phyloP scores from a whole-genome alignment of 768 basidiomycete genomes.

The Candolleomyces eurysporus region DNA sequence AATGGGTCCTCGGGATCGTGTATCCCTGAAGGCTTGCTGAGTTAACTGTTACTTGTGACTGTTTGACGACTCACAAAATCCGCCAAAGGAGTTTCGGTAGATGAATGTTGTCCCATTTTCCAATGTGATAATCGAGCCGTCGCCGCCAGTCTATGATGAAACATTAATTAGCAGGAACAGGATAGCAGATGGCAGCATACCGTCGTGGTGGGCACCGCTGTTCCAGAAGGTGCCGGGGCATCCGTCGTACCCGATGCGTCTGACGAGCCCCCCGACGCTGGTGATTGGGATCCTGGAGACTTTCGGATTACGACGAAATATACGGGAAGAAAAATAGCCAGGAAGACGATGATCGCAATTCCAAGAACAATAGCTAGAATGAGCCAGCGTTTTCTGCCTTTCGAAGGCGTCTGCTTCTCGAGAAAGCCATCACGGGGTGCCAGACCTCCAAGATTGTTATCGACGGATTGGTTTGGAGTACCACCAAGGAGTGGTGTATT shows the following conservation, averaged over 20 bases:
- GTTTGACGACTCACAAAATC: slow-evolving; percentile 44
- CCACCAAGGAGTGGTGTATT: too few relatives aligned
- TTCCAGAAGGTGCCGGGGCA: too few relatives aligned
- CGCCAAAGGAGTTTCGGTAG: slow-evolving; percentile 72
- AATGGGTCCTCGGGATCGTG: slow-evolving; percentile 63
- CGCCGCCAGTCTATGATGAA: slow-evolving; percentile 44
- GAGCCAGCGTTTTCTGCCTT: slow-evolving; percentile 11
- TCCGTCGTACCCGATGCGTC: too few relatives aligned
- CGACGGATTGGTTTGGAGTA: too few relatives aligned
- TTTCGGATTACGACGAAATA: slow-evolving; percentile 32
- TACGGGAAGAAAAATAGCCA: slow-evolving; percentile 32
- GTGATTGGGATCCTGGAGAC: too few relatives aligned
- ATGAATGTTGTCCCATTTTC: slow-evolving; percentile 66
- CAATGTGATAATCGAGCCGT: slow-evolving; percentile 57
- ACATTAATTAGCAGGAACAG: too few relatives aligned
- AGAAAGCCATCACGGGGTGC: too few relatives aligned
- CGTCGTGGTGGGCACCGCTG: too few relatives aligned
- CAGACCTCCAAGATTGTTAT: too few relatives aligned
- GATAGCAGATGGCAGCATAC: too few relatives aligned
- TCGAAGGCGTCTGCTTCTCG: too few relatives aligned
- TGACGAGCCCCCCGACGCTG: too few relatives aligned
- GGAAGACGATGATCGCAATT: slow-evolving; percentile 21
- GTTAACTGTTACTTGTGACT: neutral
- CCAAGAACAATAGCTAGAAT: slow-evolving; percentile 14
- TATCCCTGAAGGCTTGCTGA: slow-evolving; percentile 40